Evolutionary conservation across 2,329 filamentous ascomycete species (phyloP).

Genomic region (Ophioceras dolichostomum): DNA sequence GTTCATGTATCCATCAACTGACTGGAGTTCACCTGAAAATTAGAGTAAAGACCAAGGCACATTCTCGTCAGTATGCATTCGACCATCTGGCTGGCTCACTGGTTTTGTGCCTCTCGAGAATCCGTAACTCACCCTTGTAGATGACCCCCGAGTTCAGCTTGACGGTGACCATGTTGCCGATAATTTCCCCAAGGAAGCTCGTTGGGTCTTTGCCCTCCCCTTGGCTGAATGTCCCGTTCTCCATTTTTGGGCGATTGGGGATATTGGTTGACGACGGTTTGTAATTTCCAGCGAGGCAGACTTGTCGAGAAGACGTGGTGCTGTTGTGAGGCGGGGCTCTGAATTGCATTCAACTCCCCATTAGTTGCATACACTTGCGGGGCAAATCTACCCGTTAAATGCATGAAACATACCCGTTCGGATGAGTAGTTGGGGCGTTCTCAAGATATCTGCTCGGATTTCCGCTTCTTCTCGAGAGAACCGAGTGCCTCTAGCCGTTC

Average conservation of each 20-base stretch:
- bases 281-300: too few species aligned
- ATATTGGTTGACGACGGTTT: too few species aligned
- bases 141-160: constrained; percentile 98
- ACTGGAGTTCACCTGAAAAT: constrained; percentile 79
- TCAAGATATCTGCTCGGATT: too few species aligned
- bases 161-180: constrained; percentile 85
- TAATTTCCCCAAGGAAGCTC: constrained; percentile 86
- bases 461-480: too few species aligned
- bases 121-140: constrained; percentile 64
- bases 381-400: too few species aligned
- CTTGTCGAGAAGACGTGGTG: too few species aligned
- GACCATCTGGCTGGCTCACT: not conserved
- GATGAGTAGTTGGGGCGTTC: too few species aligned
- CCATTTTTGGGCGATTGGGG: constrained; percentile 54
- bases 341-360: too few species aligned
- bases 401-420: too few species aligned
- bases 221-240: constrained; percentile 54
- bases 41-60: not conserved
- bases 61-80: not conserved
- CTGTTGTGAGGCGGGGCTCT: too few species aligned
- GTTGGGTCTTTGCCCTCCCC: constrained; percentile 83
- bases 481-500: too few species aligned
- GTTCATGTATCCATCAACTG: constrained; percentile 99
- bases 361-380: too few species aligned
- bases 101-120: not conserved